Conservation (phyloP, 108 stramenopile species). For the Mediolabrus comicus region DNA sequence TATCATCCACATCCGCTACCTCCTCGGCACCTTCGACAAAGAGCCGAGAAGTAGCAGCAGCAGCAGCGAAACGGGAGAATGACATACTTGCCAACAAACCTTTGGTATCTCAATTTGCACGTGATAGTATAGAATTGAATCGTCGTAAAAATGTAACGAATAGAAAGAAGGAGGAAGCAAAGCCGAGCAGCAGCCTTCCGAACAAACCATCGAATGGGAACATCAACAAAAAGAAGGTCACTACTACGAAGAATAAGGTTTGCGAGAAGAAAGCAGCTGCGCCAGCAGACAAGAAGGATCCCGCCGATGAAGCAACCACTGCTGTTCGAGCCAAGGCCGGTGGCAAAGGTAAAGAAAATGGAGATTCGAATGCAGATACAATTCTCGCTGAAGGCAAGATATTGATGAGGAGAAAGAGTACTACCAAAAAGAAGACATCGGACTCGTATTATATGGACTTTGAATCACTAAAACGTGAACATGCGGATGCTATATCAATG, state of each 20-base stretch:
- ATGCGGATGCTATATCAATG: conserved; percentile 38
- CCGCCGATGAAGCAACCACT: background rate
- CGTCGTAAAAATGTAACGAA: background rate
- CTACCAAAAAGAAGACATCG: conserved; percentile 3
- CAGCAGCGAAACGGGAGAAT: background rate
- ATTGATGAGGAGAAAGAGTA: background rate
- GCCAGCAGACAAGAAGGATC: background rate
- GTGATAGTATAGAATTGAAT: background rate
- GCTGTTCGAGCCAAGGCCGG: background rate
- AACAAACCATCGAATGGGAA: background rate
- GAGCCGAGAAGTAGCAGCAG: background rate
- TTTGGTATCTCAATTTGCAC: background rate
- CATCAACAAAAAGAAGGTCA: background rate
- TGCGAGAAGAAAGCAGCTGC: too few relatives aligned
- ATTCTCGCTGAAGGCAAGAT: conserved; percentile 9
- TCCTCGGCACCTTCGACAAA: too few relatives aligned
- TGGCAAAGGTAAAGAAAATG: conserved; percentile 1
- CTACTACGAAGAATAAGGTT: background rate
- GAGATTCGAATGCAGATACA: background rate
- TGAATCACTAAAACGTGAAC: conserved; percentile 40
- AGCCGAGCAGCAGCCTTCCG: background rate
- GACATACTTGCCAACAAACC: background rate
- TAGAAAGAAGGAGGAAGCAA: background rate
- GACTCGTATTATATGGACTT: conserved; percentile 19
- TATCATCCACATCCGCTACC: background rate